Evolutionary conservation across 2,329 filamentous ascomycete species (phyloP), one percentile per base, ranked within the genome.

Genomic region (Phyllosticta citrichinensis): DNA sequence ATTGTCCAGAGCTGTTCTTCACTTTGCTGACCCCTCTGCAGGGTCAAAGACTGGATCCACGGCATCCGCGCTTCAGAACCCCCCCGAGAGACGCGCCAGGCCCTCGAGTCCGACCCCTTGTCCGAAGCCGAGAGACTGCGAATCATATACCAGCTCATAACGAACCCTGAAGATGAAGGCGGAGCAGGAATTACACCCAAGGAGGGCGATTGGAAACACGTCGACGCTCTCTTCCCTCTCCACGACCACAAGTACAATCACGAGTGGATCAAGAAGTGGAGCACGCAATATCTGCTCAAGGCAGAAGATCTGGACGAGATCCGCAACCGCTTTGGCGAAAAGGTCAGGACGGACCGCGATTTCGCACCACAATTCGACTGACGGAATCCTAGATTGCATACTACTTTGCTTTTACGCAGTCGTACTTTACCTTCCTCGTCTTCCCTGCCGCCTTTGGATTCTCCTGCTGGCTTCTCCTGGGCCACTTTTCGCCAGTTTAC

Each of bases 351-450:
- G 3, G 22, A 54, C n/a, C 6, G 10, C 11, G 25, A 22, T 14
- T 17, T n/a, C 11, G 52, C 52, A 24, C 20, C 24, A 52, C n/a
- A n/a, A 9, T 24, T 47, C 62, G 20, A 50, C 60, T 62, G n/a
- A 57, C 56, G 35, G 9, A 33, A 51, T 19, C 5, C 9, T 64
- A 84, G 80, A 88, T 97, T 62, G 93, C 89, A 40, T 96, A 95
- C 73, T 97, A 97, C 77, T 97, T 96, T 72, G 91, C 92, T 50
- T 97, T 97, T 70, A 82, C 95, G 33, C 89, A 96, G 70, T 87
- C 87, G 35, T 97, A 97, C 75, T 95, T 96, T 70, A 81, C 84
- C 62, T 96, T 95, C 70, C 79, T 96, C 25, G 74, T 89, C n/a
- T 87, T 93, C 63, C 91, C 91, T 0, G 89, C 92, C 0, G 85